Evolutionary conservation across 306 rosid genomes (phyloP).

Genomic region (Castanospermum australe): DNA sequence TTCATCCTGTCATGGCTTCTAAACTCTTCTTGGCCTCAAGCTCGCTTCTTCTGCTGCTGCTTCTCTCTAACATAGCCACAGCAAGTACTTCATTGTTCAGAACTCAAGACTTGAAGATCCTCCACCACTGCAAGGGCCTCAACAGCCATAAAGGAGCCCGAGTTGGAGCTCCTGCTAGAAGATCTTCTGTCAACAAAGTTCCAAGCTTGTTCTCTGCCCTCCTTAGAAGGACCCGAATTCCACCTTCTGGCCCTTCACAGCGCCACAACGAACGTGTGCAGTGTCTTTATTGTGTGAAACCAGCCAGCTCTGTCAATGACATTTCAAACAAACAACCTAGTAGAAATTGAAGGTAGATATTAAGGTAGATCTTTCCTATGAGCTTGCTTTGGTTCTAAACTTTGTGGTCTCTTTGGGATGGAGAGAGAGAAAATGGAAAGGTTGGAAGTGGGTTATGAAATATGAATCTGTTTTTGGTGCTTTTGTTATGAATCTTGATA

Average conservation of each 20-base stretch:
- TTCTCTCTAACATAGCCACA: neutral
- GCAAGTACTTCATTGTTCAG: neutral
- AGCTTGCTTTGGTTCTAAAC: neutral
- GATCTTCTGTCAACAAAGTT: neutral
- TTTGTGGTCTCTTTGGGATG: neutral
- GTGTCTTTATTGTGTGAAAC: neutral
- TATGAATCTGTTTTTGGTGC: too few species aligned
- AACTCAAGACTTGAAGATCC: neutral
- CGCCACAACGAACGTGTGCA: neutral
- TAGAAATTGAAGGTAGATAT: neutral
- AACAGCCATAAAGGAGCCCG: neutral
- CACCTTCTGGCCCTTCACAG: neutral
- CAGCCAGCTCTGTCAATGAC: neutral
- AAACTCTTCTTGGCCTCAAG: neutral
- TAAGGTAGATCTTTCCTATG: neutral
- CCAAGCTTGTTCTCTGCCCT: neutral
- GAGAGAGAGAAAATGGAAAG: neutral
- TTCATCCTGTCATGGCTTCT: constrained; percentile 8
- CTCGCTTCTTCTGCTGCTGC: neutral
- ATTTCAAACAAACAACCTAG: neutral
- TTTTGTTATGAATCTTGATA: neutral
- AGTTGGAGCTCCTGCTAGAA: neutral
- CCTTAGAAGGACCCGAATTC: neutral
- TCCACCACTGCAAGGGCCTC: neutral
- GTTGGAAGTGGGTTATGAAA: neutral